A percentile compares a stretch with the other conserved stretches of the same genome.
phyloP scores from a whole-genome alignment of 352 stramenopile species.

The Globisporangium recalcitrans region DNA sequence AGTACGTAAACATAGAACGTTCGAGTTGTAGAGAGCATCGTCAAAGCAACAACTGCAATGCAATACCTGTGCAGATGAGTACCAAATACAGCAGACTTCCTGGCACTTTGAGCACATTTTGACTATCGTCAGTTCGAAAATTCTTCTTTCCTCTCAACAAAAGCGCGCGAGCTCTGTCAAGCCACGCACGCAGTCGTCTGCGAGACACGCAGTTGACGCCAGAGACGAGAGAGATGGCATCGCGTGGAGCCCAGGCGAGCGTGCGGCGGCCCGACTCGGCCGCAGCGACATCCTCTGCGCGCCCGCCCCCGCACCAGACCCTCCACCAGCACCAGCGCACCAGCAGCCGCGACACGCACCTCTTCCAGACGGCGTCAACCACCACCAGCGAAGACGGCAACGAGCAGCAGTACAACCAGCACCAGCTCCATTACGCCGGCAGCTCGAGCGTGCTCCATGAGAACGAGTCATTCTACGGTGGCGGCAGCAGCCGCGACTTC shows the following conservation, averaged over 20 bases:
- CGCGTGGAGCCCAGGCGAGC: constrained; percentile 9
- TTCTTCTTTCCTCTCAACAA: neutral
- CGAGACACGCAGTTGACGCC: neutral
- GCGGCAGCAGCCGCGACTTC: neutral
- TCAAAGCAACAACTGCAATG: neutral
- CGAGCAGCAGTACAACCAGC: neutral
- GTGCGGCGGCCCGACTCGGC: constrained; percentile 11
- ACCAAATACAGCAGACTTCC: neutral
- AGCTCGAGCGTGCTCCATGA: neutral
- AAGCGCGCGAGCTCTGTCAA: neutral
- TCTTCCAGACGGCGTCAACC: constrained; percentile 3
- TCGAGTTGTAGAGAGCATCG: neutral
- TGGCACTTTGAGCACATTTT: neutral
- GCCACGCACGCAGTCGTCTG: neutral
- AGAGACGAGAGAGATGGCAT: constrained; percentile 1
- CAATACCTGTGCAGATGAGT: neutral
- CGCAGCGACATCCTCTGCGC: neutral
- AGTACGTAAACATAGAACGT: neutral
- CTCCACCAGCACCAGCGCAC: constrained; percentile 9
- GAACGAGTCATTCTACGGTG: neutral
- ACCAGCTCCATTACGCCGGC: neutral
- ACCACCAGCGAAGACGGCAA: constrained; percentile 7
- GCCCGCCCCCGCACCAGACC: neutral
- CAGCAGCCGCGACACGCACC: constrained; percentile 7
- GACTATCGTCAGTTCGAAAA: constrained; percentile 4